phyloP scores from a whole-genome alignment of 2,329 filamentous ascomycete genomes.

The Calonectria ilicicola region DNA sequence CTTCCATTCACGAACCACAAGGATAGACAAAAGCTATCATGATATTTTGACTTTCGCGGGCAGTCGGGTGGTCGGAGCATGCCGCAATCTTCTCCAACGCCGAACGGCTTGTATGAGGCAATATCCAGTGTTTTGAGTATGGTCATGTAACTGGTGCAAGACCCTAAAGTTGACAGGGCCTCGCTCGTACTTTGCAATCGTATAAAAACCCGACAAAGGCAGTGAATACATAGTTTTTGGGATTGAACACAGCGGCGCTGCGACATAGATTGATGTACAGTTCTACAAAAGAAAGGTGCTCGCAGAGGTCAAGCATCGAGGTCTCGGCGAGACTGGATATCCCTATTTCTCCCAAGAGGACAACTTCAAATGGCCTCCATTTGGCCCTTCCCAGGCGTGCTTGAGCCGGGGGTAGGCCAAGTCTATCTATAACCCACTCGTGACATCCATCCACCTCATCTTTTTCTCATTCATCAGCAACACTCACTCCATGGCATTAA shows the following conservation, averaged over 20 bases:
- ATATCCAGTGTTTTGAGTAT: neutral
- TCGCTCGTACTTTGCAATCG: too few species aligned
- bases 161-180: neutral
- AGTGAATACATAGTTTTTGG: conserved; percentile 18
- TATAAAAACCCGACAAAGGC: neutral
- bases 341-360: conserved; percentile 37
- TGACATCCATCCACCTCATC: conserved; percentile 35
- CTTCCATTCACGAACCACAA: too few species aligned
- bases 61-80: neutral
- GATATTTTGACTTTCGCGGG: neutral
- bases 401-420: conserved; percentile 29
- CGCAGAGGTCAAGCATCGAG: conserved; percentile 41
- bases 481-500: conserved; percentile 21
- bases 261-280: conserved; percentile 47
- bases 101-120: neutral
- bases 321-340: conserved; percentile 35
- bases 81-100: neutral
- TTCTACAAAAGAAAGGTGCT: conserved; percentile 48
- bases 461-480: conserved; percentile 28
- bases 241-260: conserved; percentile 32
- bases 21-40: neutral
- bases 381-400: conserved; percentile 34
- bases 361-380: conserved; percentile 40
- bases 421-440: conserved; percentile 39
- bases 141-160: too few species aligned